Conservation (phyloP, 1,284 basidiomycete species). For the Ganoderma lucidum region DNA sequence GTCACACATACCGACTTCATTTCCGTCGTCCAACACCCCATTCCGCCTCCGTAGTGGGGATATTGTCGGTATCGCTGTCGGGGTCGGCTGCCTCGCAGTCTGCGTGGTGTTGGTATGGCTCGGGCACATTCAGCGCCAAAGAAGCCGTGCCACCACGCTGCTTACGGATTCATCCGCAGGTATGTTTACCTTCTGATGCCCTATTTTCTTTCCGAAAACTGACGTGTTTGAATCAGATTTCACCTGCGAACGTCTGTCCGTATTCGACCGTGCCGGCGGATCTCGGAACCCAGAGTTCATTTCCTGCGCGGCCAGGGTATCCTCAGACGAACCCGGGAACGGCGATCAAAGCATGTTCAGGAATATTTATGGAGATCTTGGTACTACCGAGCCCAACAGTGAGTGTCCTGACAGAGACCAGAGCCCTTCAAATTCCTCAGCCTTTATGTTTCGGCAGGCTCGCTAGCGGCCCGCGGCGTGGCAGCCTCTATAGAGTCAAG, state of each 20-base stretch:
- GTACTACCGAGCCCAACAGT: too few species aligned
- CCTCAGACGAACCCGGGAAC: too few species aligned
- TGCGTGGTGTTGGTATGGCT: neutral
- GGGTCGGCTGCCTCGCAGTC: neutral
- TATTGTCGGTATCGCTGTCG: neutral
- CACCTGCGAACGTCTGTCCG: neutral
- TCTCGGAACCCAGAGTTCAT: too few species aligned
- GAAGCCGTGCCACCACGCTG: neutral
- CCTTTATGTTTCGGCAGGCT: too few species aligned
- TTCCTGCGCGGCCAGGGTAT: too few species aligned
- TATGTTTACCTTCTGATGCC: neutral
- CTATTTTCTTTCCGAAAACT: neutral
- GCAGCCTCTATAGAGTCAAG: too few species aligned
- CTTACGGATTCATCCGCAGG: neutral
- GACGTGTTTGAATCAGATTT: neutral
- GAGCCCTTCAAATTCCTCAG: too few species aligned
- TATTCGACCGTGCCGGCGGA: neutral
- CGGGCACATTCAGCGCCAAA: neutral
- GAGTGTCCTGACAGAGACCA: too few species aligned
- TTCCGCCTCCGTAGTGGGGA: neutral
- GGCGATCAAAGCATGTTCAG: too few species aligned
- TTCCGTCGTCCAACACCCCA: too few species aligned
- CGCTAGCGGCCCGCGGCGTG: too few species aligned
- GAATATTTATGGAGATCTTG: too few species aligned
- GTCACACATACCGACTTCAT: neutral